Base-by-base conservation (phyloP, 2,329 filamentous ascomycete species). In the Gliomastix tumulicola region DNA sequence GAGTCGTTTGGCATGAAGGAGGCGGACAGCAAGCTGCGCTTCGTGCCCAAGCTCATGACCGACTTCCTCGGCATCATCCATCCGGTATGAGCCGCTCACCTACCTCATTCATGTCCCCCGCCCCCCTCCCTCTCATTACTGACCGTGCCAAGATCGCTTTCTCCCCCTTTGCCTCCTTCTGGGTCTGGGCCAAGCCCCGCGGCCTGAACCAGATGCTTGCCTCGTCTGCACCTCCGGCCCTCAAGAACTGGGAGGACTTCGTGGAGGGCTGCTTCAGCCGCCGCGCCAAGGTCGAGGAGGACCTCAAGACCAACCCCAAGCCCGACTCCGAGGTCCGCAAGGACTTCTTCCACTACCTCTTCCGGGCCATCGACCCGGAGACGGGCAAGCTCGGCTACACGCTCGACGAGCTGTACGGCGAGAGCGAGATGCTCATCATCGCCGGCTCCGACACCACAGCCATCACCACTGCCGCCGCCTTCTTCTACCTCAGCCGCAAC, bases 291-390 rank as follows among this genome's bases (percentile, higher is more conserved):
- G 18, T 30, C 7, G 42, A 51, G 30, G 31, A 45, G n/a, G 30
- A 37, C 2, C 19, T 21, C 19, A 19, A 32, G 11, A 25, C 35
- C 16, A 15, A 16, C 9, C 19, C 27, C 5, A 28, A 38, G n/a
- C 23, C 30, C 10, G 38, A 42, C 9, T 30, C 15, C 6, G 36
- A 44, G 8, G 18, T 9, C 2, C 42, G 44, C 35, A 53, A 44
- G 17, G 82, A 87, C 53, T 85, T 87, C 63, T 86, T 87, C 62
- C 79, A 84, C 58, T 79, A 86, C 55, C 69, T 87, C 11, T 69
- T 87, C 40, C 80, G 79, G 49, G 81, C 82, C 8, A 74, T 74
- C 25, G 82, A 87, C 45, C 80, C 81, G 9, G 79, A 84, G 51
- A 84, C 81, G 1, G 82, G 81, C 36, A 67, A 74, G 39, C 22